Evolutionary conservation across 768 basidiomycete species (phyloP).

Genomic region (Psilocybe subaeruginosa): DNA sequence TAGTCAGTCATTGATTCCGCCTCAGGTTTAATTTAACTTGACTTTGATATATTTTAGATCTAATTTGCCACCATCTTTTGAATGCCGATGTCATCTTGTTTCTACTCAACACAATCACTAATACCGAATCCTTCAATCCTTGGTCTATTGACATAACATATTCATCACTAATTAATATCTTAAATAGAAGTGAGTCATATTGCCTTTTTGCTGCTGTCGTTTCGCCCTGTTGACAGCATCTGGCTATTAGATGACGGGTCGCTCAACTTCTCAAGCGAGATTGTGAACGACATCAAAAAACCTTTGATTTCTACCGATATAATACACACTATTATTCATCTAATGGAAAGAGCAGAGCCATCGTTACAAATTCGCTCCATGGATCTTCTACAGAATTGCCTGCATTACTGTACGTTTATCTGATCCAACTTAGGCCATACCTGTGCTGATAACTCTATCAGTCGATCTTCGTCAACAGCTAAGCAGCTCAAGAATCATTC

Average conservation of each 20-base stretch:
- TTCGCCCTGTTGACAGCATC: neutral
- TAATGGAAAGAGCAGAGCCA: neutral
- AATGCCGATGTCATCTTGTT: slow-evolving; percentile 1
- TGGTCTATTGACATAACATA: slow-evolving; percentile 4
- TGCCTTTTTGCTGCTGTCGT: neutral
- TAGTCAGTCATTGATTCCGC: neutral
- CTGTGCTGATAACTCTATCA: neutral
- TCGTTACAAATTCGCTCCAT: slow-evolving; percentile 8
- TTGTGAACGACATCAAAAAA: neutral
- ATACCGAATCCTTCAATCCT: slow-evolving; percentile 3
- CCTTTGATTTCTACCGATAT: neutral
- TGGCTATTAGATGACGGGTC: neutral
- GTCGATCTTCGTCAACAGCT: slow-evolving; percentile 9
- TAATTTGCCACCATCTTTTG: neutral
- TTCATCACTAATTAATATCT: slow-evolving; percentile 5
- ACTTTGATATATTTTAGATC: neutral
- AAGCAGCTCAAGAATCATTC: neutral
- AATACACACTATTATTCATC: slow-evolving; percentile 2
- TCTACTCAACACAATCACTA: slow-evolving; percentile 7
- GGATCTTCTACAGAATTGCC: neutral
- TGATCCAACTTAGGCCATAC: neutral
- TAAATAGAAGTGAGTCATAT: slow-evolving; percentile 2
- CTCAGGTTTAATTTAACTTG: neutral
- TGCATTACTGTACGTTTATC: slow-evolving; percentile 6
- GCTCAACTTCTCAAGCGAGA: slow-evolving; percentile 3